Evolutionary conservation across 129 eudicot species (phyloP).

Genomic region (Glebionis coronaria): DNA sequence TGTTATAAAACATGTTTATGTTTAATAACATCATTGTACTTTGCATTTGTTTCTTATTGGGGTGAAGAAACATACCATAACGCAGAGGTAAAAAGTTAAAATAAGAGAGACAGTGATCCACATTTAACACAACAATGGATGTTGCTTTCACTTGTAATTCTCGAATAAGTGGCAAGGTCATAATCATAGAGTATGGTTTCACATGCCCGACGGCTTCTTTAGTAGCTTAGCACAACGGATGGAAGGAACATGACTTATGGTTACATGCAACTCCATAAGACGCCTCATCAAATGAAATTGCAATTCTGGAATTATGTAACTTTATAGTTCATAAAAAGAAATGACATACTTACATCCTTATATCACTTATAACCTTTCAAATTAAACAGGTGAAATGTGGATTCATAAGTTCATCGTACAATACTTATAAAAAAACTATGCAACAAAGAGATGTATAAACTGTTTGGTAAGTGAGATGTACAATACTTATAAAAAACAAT

Average conservation of each 20-base stretch:
- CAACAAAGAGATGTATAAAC: no score
- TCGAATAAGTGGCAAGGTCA: constrained; percentile 83
- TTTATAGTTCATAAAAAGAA: neutral
- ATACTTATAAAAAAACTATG: no score
- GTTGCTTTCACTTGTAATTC: constrained; percentile 58
- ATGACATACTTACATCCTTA: neutral
- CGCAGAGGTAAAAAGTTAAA: neutral
- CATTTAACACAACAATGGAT: neutral
- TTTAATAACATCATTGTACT: neutral
- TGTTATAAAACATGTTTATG: neutral
- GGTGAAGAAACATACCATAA: constrained; percentile 56
- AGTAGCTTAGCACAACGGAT: constrained; percentile 81
- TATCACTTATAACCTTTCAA: no score
- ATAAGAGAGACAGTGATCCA: neutral
- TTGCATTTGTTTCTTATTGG: neutral
- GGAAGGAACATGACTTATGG: constrained; percentile 79
- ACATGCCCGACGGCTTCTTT: constrained; percentile 90
- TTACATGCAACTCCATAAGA: constrained; percentile 79
- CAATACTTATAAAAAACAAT: no score
- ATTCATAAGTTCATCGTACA: no score
- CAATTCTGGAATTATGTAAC: constrained; percentile 36
- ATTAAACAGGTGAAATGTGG: no score
- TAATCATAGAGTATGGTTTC: constrained; percentile 90
- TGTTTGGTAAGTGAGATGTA: no score
- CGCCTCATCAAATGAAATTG: constrained; percentile 64